Evolutionary conservation across 2,329 filamentous ascomycete genomes (phyloP).

Genomic region (Fusarium mundagurra): DNA sequence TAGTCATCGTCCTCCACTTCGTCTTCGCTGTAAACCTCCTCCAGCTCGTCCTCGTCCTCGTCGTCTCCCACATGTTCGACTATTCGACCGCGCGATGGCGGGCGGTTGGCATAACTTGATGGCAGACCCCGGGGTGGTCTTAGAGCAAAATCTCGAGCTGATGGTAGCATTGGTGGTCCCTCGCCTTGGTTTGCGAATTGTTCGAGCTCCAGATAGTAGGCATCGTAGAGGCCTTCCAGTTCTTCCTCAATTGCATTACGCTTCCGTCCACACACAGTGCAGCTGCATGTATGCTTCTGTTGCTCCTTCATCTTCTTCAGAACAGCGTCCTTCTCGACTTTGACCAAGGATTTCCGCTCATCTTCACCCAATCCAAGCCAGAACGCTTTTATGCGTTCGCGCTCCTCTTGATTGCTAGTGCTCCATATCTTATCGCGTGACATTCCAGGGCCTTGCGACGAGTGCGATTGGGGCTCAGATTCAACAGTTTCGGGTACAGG

Average conservation of each 20-base stretch:
- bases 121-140: constrained; percentile 68
- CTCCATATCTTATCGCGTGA: constrained; percentile 95
- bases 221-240: constrained; percentile 95
- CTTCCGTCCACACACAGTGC: constrained; percentile 95
- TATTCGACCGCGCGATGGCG: constrained; percentile 80
- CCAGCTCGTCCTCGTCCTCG: constrained; percentile 66
- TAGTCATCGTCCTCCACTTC: constrained; percentile 69
- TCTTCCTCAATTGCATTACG: constrained; percentile 98
- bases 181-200: constrained; percentile 91
- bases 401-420: constrained; percentile 91
- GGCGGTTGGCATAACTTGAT: constrained; percentile 69
- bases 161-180: constrained; percentile 62
- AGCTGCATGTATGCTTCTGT: constrained; percentile 98
- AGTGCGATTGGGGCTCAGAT: constrained; percentile 42
- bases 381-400: constrained; percentile 97
- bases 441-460: constrained; percentile 54
- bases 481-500: constrained; percentile 28
- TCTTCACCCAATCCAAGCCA: constrained; percentile 96
- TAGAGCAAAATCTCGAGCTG: constrained; percentile 69
- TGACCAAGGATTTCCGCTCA: constrained; percentile 92
- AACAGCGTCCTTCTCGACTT: constrained; percentile 98
- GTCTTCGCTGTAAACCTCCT: constrained; percentile 60
- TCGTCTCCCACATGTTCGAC: constrained; percentile 71
- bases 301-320: constrained; percentile 99
- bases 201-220: constrained; percentile 97